Base-by-base conservation (phyloP, 2,329 filamentous ascomycete genomes). In the Hypocrella siamensis region DNA sequence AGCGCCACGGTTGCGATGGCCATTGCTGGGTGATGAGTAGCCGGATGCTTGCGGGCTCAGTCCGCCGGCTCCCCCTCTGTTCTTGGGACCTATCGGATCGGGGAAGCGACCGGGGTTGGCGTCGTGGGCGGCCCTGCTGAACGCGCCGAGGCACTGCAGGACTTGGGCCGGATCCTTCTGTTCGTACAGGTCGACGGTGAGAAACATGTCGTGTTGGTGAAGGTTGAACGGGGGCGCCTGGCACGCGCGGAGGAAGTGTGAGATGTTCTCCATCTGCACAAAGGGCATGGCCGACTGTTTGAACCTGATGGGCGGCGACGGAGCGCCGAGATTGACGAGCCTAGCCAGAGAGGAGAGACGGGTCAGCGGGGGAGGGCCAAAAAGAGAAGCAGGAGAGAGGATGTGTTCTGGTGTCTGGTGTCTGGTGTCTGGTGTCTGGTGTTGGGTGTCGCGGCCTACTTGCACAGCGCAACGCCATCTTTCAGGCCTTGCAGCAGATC, bases 181-280 rank as follows among this genome's bases (percentile, higher is more conserved):
- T 56, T 98, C 90, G 62, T 79, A 98, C 30, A 98, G 67, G 57
- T 98, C 90, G 52, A 98, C 88, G 5, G 90, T 98, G 38, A 96
- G 74, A 58, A 98, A 98, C 42, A 86, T 76, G 56, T 98, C 90
- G 61, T 98, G 90, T 28, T 86, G 77, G 35, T 83, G 85, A 37
- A 98, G 74, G 54, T 77, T 86, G 32, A 98, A 63, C 1, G 90
- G 90, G 17, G 81, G 73, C 31, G 71, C 63, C 56, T 93, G 82
- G 61, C 86, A 93, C 37, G 84, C 85, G 47, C 73, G 75, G 33
- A 98, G 73, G 58, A 94, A 98, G 50, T 93, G 83, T 4, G 86
- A 92, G 49, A 98, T 94, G 53, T 98, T 98, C 56, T 98, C 90
- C 86, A 96, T 96, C 57, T 98, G 90, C 26, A 96, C 88, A 52